These are phyloP conservation scores for Xylaria acuta DNA, from an alignment of 495 filamentous ascomycete genomes.

Conservation along the genomic window DNA sequence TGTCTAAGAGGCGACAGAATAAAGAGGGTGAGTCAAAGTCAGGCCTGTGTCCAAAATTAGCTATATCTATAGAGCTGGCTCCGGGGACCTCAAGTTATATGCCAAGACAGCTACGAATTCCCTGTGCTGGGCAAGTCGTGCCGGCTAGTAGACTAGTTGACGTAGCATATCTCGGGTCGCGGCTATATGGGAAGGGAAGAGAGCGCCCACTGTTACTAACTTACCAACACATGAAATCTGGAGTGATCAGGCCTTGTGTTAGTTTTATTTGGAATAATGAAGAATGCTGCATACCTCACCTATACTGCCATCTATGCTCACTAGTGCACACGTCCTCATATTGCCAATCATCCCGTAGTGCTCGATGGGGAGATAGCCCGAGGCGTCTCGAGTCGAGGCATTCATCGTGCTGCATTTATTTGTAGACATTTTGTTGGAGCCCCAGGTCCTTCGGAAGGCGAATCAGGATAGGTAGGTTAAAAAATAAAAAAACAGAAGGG, in stretches of 20 bases:
- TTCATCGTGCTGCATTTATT: constrained; percentile 36
- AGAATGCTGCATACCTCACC: constrained; percentile 25
- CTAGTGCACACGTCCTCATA: constrained; percentile 76
- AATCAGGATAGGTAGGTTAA: not conserved
- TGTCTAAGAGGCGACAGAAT: constrained; percentile 72
- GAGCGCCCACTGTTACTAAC: constrained; percentile 24
- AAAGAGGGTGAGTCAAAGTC: constrained; percentile 71
- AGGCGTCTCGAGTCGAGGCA: constrained; percentile 38
- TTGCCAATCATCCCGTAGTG: constrained; percentile 80
- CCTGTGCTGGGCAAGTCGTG: not conserved
- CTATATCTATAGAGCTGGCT: not conserved
- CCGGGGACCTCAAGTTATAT: not conserved
- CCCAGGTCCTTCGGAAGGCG: not conserved
- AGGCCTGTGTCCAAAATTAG: constrained; percentile 53
- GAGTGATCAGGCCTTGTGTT: not conserved
- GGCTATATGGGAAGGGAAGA: not conserved
- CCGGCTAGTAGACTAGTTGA: not conserved
- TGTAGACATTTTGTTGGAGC: constrained; percentile 28
- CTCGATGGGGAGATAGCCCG: constrained; percentile 69
- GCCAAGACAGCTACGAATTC: not conserved
- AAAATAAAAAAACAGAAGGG: not conserved
- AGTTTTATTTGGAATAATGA: constrained; percentile 4
- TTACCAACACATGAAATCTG: constrained; percentile 77
- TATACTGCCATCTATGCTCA: constrained; percentile 72
- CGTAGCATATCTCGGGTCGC: not conserved